Base-by-base conservation (phyloP, 1,284 basidiomycete genomes). In the Trichosporon sp. region DNA sequence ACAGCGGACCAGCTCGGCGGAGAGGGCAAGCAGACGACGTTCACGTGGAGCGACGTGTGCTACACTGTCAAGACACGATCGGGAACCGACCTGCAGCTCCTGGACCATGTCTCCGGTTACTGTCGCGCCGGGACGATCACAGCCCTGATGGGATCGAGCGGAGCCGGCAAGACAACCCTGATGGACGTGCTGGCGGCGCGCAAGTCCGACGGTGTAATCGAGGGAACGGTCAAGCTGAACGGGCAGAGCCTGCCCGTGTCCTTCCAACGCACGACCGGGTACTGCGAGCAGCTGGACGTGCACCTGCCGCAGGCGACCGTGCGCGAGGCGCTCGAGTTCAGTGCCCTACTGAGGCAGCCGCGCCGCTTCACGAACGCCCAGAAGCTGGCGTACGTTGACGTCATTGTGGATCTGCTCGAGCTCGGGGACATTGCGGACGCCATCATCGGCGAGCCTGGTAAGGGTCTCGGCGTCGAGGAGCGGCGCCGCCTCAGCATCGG, bases 301-400 rank as follows among this genome's bases (percentile, higher is more conserved):
- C 79, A 80, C 68, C 72, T 79, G 3, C 78, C 78, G 11, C 73
- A 74, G 62, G 69, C 80, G 1, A 83, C 81, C 6, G 93, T 96
- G 3, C 86, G 92, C 27, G 93, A 96, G 77, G 91, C 93, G 0
- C 83, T 96, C 0, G 83, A 88, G 34, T 93, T 95, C 83, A 92
- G 90, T 1, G 93, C 93, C 0, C 86, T 89, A 71, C 84, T 95
- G 8, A 88, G 93, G 21, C 93, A 95, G 76, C 90, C 91, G 0
- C 81, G 85, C 3, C 85, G 84, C 4, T 87, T 92, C 1, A 84
- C 91, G 0, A 80, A 86, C 31, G 85, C 83, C 70, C 85, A 86
- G 47, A 86, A 86, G 78, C 79, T 86, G 63, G 84, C 81, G 21
- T 87, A 86, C 75, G 86, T 86, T 65, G 85, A 87, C 67, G 82